A percentile compares a stretch with the other conserved stretches of the same genome.
phyloP scores from a whole-genome alignment of 768 basidiomycete species.

The Tephrocybe sp. region DNA sequence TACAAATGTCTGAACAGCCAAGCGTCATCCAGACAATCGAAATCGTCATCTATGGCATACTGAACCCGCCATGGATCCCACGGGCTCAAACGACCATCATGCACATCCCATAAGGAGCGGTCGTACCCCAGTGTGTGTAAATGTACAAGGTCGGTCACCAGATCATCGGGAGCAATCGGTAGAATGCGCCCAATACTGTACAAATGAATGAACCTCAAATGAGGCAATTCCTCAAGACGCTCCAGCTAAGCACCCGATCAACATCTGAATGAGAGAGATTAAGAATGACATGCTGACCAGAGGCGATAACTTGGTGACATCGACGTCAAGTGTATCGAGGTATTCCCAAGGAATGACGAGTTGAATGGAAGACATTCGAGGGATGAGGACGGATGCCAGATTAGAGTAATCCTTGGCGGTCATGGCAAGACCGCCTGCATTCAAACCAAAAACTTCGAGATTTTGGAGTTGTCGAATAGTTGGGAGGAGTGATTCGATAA shows the following conservation, averaged over 20 bases:
- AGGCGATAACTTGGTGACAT: background rate
- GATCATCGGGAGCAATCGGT: conserved; percentile 31
- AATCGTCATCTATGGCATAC: conserved; percentile 37
- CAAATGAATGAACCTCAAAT: conserved; percentile 35
- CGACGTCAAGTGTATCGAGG: background rate
- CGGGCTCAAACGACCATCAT: conserved; percentile 26
- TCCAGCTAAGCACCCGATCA: background rate
- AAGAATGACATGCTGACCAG: background rate
- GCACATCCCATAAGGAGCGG: conserved; percentile 34
- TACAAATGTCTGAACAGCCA: conserved; percentile 38
- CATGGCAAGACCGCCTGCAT: conserved; percentile 30
- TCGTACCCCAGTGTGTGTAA: conserved; percentile 36
- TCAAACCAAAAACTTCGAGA: conserved; percentile 37
- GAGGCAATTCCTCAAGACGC: conserved; percentile 18
- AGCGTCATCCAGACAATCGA: conserved; percentile 31
- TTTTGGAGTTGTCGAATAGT: conserved; percentile 23
- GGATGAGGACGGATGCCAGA: conserved; percentile 26
- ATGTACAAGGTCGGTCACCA: conserved; percentile 29
- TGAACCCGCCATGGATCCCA: conserved; percentile 41
- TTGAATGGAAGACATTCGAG: conserved; percentile 33
- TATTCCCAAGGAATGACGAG: conserved; percentile 26
- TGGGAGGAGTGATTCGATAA: conserved; percentile 20
- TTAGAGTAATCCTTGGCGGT: conserved; percentile 20
- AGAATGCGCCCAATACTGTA: conserved; percentile 29
- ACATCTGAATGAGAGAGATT: background rate